phyloP scores from a whole-genome alignment of 768 basidiomycete species.

The Cyclocybe aegerita region DNA sequence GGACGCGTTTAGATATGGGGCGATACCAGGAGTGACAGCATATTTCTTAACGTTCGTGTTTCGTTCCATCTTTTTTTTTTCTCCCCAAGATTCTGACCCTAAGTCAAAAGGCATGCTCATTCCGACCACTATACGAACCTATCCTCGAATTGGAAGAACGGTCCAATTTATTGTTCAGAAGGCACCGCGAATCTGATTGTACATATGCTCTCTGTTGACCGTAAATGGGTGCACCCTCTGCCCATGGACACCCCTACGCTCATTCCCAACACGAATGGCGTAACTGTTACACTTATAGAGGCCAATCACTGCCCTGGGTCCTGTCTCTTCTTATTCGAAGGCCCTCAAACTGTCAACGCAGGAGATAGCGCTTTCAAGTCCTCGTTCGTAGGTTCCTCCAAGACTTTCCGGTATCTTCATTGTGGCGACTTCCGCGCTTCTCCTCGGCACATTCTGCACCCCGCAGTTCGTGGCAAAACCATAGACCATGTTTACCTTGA shows the following conservation, averaged over 20 bases:
- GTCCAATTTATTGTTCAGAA: conserved; percentile 96
- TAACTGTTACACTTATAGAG: conserved; percentile 91
- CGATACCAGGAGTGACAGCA: conserved; percentile 84
- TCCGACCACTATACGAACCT: conserved; percentile 97
- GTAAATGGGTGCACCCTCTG: conserved; percentile 85
- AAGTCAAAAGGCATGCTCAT: conserved; percentile 77
- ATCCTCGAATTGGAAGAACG: conserved; percentile 82
- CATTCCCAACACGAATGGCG: conserved; percentile 82
- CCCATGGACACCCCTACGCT: conserved; percentile 75
- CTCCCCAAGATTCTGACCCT: conserved; percentile 10
- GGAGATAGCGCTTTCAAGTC: conserved; percentile 82
- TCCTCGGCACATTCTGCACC: conserved; percentile 84
- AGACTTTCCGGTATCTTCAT: conserved; percentile 85
- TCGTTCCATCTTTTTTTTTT: background rate
- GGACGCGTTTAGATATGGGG: conserved; percentile 94
- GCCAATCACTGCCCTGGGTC: conserved; percentile 99
- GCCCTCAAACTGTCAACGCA: conserved; percentile 83
- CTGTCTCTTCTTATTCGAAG: conserved; percentile 91
- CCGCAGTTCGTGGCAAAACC: conserved; percentile 74
- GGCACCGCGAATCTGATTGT: conserved; percentile 90
- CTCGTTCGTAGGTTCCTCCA: conserved; percentile 64
- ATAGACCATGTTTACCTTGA: conserved; percentile 93
- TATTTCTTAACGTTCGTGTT: conserved; percentile 82
- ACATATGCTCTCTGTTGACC: conserved; percentile 88
- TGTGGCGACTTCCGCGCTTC: conserved; percentile 95